Percentiles rank a stretch among this genome's conserved stretches.
Evolutionary conservation across 768 basidiomycete genomes (phyloP).

Genomic region (Termitomyces sp.): DNA sequence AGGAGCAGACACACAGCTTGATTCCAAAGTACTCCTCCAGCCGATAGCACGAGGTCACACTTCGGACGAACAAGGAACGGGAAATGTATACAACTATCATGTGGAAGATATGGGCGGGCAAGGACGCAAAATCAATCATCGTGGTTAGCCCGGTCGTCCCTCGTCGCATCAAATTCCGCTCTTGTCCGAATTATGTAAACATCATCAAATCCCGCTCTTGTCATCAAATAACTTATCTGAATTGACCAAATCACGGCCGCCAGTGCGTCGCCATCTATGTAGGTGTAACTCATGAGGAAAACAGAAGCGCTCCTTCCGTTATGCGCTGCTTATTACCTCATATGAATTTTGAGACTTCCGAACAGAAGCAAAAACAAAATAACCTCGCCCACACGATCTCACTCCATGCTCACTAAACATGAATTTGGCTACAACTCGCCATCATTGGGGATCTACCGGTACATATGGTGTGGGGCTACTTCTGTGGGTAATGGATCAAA

Average conservation of each 20-base stretch:
- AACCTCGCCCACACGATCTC: background rate
- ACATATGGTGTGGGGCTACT: too few relatives aligned
- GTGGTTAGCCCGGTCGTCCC: too few relatives aligned
- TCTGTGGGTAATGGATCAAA: too few relatives aligned
- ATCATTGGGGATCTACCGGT: too few relatives aligned
- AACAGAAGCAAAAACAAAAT: background rate
- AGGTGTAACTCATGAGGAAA: background rate
- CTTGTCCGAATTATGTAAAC: too few relatives aligned
- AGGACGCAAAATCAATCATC: too few relatives aligned
- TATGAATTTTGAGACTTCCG: background rate
- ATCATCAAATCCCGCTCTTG: too few relatives aligned
- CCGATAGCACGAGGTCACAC: too few relatives aligned
- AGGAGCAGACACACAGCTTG: background rate
- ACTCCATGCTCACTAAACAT: background rate
- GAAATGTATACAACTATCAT: too few relatives aligned
- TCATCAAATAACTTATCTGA: background rate
- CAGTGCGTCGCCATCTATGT: background rate
- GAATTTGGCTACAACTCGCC: background rate
- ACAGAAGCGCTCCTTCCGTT: background rate
- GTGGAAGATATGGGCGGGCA: background rate
- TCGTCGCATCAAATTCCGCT: too few relatives aligned
- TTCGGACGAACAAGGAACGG: too few relatives aligned
- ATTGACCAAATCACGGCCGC: background rate
- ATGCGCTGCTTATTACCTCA: background rate
- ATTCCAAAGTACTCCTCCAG: background rate